Conservation (phyloP, 306 rosid species). For the Glycine latifolia region DNA sequence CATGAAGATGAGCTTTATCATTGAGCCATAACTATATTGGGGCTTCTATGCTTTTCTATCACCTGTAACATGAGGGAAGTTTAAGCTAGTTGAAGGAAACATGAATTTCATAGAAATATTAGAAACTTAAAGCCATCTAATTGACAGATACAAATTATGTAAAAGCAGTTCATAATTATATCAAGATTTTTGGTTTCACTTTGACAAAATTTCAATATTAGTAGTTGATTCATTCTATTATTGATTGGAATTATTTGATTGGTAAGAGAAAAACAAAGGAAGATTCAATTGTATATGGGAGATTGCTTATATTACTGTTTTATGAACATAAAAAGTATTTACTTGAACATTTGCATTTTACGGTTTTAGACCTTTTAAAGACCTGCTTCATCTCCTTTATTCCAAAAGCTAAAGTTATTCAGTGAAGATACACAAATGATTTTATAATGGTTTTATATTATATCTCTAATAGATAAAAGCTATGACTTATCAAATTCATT, state of each 20-base stretch:
- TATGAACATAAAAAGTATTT: background rate
- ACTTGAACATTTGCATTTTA: background rate
- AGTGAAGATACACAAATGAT: background rate
- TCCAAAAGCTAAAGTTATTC: background rate
- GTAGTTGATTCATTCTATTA: background rate
- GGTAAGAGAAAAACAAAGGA: background rate
- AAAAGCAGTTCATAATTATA: background rate
- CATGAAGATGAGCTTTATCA: conserved; percentile 78
- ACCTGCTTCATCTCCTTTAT: background rate
- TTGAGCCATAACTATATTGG: conserved; percentile 57
- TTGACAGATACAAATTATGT: background rate
- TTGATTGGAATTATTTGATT: background rate
- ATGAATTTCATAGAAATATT: background rate
- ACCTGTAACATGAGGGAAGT: background rate
- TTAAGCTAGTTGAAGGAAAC: background rate
- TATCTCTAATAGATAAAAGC: background rate
- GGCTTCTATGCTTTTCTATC: background rate
- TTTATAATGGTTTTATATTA: background rate
- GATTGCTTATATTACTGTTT: background rate
- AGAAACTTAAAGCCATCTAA: conserved; percentile 3
- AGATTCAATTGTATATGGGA: background rate
- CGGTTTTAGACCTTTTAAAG: background rate
- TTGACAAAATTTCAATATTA: background rate
- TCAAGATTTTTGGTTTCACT: background rate
- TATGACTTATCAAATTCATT: conserved; percentile 6